Base-by-base conservation (phyloP, 1,139 yeast species). In the Hansenula sp. region DNA sequence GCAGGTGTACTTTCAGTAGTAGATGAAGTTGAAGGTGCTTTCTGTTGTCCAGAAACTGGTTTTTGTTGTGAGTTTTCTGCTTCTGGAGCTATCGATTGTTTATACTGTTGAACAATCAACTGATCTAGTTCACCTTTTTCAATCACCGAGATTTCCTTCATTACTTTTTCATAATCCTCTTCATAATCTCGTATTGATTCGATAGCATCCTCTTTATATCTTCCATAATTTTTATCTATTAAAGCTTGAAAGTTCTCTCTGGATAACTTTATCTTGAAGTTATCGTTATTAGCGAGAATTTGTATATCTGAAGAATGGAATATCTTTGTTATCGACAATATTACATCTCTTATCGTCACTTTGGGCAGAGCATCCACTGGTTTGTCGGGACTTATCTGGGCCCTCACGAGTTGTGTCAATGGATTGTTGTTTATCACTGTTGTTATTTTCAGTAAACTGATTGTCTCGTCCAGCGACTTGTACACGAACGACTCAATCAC, bases 61-160 rank as follows among this genome's bases (percentile, higher is more conserved):
- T 16, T 14, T 18, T 14, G n/a, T 19, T 29, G 32, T 29, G 24
- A 4, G 18, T 18, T 22, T 16, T 19, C 6, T 16, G 4, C 20
- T 6, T 3, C 9, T 17, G 12, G 14, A 9, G 27, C 34, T 16
- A 32, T 22, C 5, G 34, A 6, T 17, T 41, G 20, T 30, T 24
- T 13, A 32, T 20, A 38, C 36, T 51, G 53, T 6, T 44, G 37
- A 13, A 44, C 40, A 29, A 48, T 44, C 13, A 60, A 41, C 37
- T 57, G 56, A 43, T 65, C 68, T 57, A 65, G 45, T 38, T 60
- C 57, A 2, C 70, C 71, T 19, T 52, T 51, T 32, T 61, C 66
- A 22, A 66, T 62, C 32, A 52, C 52, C 22, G 55, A 59, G 18
- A 66, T 62, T 39, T 66, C 69, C 4, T 51, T 45, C 18, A 59